Evolutionary conservation across 208 protist genomes (phyloP), one percentile per base, ranked within the genome.

Genomic region (Leishmania mexicana): DNA sequence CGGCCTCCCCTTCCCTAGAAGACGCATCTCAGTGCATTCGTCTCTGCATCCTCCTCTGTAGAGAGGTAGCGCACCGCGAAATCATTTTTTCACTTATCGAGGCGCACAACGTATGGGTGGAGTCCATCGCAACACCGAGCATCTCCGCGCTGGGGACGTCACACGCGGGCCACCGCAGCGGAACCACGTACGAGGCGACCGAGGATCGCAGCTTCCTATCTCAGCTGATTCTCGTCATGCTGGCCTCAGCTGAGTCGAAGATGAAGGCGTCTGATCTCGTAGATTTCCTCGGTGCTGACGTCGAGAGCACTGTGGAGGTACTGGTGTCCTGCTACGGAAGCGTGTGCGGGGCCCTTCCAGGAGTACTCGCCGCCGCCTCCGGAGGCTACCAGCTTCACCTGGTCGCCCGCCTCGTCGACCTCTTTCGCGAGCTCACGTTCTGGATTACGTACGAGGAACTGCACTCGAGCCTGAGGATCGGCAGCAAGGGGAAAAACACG

Each of bases 401-500:
- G 13, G 71, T 75, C 11, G 68, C 80, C 54, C 79, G 77, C 53
- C 35, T 85, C 13, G 75, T 91, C 67, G 70, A 84, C 24, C 35
- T 89, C 19, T 31, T 91, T 28, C 83, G 84, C 24, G 83, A 88
- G 60, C 68, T 91, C 31, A 86, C 79, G 1, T 89, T 88, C 60
- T 91, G 88, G 88, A 85, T 79, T 21, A 84, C 83, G 72, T 88
- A 88, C 73, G 81, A 89, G 31, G 76, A 76, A 1, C 51, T 87
- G 53, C 31, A 81, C 76, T 15, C 75, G 21, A 71, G 42, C 11
- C 57, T 78, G 17, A 71, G 79, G 31, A 75, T 71, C 28, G 76
- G 68, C 47, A 87, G 60, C 58, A 47, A 81, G 3, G 57, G 15
- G 8, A 76, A 80, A 31, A 83, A 72, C 65, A 42, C 21, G 0